phyloP scores from a whole-genome alignment of 2,329 filamentous ascomycete species.

The Dryadomyces quercus-mongolicae region DNA sequence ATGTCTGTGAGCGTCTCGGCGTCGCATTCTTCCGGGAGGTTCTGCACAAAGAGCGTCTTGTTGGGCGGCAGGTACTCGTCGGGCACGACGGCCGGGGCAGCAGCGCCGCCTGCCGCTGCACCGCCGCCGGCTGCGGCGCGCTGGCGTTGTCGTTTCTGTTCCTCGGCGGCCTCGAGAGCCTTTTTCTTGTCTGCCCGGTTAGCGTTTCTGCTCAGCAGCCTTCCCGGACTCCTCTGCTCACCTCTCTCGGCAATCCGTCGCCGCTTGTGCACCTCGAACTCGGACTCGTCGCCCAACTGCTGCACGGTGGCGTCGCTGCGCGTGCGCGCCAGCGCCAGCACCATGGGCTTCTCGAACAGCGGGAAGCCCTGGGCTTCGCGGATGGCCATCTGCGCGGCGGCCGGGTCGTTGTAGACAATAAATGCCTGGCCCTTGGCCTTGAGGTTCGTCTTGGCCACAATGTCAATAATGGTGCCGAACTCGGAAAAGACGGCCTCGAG shows the following conservation, averaged over 20 bases:
- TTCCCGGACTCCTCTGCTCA: conserved; percentile 23
- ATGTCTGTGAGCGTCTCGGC: conserved; percentile 67
- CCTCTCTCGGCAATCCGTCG: conserved; percentile 81
- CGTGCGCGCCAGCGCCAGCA: conserved; percentile 68
- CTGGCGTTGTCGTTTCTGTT: conserved; percentile 49
- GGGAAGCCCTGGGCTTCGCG: conserved; percentile 89
- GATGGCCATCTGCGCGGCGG: conserved; percentile 68
- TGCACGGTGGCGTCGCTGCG: conserved; percentile 80
- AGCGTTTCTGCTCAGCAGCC: not conserved
- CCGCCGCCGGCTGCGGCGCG: conserved; percentile 19
- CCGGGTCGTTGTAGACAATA: conserved; percentile 74
- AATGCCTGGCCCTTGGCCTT: conserved; percentile 95
- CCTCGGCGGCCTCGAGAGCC: conserved; percentile 67
- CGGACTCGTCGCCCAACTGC: conserved; percentile 60
- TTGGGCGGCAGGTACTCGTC: conserved; percentile 97
- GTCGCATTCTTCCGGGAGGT: conserved; percentile 77
- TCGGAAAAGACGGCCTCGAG: conserved; percentile 73
- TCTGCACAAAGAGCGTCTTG: conserved; percentile 91
- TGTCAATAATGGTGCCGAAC: conserved; percentile 70
- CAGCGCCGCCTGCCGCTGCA: conserved; percentile 21
- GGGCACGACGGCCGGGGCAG: conserved; percentile 43
- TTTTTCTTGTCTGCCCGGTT: conserved; percentile 52
- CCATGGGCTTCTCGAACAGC: conserved; percentile 84
- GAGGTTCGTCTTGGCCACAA: conserved; percentile 64
- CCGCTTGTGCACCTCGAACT: conserved; percentile 77